Base-by-base conservation (phyloP, 2,329 filamentous ascomycete genomes). In the Chrysoporthe austroafricana region DNA sequence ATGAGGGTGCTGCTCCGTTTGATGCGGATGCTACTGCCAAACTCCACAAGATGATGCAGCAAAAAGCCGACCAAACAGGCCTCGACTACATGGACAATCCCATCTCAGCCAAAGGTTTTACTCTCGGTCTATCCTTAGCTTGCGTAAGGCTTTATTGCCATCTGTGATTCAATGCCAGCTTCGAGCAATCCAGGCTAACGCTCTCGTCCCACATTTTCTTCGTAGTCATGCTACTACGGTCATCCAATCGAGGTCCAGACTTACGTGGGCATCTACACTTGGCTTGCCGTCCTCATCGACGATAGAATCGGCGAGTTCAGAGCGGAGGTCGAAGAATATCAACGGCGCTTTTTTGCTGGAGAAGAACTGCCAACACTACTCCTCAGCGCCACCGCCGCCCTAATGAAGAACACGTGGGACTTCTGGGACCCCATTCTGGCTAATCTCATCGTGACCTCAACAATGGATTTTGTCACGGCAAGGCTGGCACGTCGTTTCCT, bases 281-380 rank as follows among this genome's bases (percentile, higher is more conserved):
- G 61, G 48, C 61, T 63, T 39, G 36, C 21, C 3, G 36, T 63
- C 21, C 46, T 63, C 11, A 63, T 56, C 36, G 48, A 63, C 3
- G 61, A 63, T 3, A 43, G 50, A 36, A 56, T 63, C 13, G 14
- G 21, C n/a, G 48, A 63, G 8, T 34, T 56, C n/a, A 44, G 21
- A 3, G 48, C 18, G 3, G 61, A 63, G 14, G 48, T 56, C 9
- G 61, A 63, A 21, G 61, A 48, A 7, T 63, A 56, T n/a, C 34
- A 63, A 16, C 61, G 61, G 39, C 50, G 48, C 16, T 63, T 63
- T 36, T 56, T 54, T 18, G 36, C 61, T 2, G 61, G 61, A 1
- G 61, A 63, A n/a, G 61, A 54, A 14, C 61, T 56, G n/a, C 61
- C 61, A 11, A 63, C 61, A 32, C 61, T 36, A 39, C 48, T 63